Base-by-base conservation (phyloP, 352 stramenopile genomes). In the Globisporangium nodosum region DNA sequence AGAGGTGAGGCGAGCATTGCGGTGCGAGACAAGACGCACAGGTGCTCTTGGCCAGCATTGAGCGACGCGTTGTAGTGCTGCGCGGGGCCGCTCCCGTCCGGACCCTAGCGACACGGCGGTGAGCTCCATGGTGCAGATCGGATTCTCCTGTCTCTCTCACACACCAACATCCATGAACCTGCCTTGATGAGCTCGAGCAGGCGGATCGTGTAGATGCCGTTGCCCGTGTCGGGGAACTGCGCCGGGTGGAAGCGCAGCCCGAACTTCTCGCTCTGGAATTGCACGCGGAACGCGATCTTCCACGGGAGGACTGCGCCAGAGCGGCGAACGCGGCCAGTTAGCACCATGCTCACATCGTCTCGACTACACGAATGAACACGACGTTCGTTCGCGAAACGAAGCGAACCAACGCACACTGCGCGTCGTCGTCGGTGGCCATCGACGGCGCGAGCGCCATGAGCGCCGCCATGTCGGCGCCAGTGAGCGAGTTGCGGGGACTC, bases 211-310 rank as follows among this genome's bases (percentile, higher is more conserved):
- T 94, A 94, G 20, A 92, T 60, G n/a, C 84, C 84, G 53, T 94
- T 94, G 37, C 84, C 84, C 16, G 81, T 94, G 69, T 92, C 81
- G 1, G 84, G 81, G 30, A 82, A 89, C 56, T 90, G 79, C 35
- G 84, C 81, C 1, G 80, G 71, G 31, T 92, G 78, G 66, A 94
- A 92, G 46, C 83, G 83, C 27, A 94, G 54, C 0, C 84, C 84
- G 8, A 90, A 75, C 63, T 90, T 94, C 6, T 92, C 78, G 46
- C 73, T 79, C n/a, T 75, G 69, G 58, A 93, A 94, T 61, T 89
- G 81, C 50, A 94, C 84, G 51, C 78, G 80, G 54, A 94, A 92
- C 15, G 84, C 80, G 59, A 94, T 88, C 57, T 90, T 86, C 81
- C 83, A 94, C 20, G 84, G 84, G 52, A 93, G 54, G 56, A 73